Evolutionary conservation across 2,329 filamentous ascomycete genomes (phyloP).

Genomic region (Ambrosiella beaveri): DNA sequence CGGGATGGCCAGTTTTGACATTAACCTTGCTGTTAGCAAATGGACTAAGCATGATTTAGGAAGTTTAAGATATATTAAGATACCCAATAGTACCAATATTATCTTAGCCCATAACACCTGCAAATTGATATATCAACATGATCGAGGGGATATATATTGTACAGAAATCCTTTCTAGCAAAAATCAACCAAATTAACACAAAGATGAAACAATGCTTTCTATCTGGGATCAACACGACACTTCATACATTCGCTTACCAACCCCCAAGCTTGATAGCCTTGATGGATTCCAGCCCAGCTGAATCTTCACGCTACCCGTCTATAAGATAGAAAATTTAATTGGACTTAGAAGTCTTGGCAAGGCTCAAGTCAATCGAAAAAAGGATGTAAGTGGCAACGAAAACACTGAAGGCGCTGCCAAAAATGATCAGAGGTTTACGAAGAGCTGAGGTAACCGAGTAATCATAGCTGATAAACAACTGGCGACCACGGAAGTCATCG

Average conservation of each 20-base stretch:
- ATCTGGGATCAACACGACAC: background rate
- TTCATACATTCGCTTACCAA: background rate
- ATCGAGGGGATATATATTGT: background rate
- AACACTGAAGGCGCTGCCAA: slow-evolving; percentile 52
- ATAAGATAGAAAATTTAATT: background rate
- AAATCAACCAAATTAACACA: background rate
- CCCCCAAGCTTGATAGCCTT: background rate
- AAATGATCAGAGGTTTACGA: slow-evolving; percentile 74
- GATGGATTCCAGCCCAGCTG: background rate
- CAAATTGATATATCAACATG: background rate
- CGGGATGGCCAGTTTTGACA: background rate
- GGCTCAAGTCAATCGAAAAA: slow-evolving; percentile 65
- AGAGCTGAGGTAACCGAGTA: slow-evolving; percentile 57
- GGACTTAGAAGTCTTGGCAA: slow-evolving; percentile 23
- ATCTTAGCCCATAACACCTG: background rate
- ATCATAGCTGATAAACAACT: slow-evolving; percentile 76
- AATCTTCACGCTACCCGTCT: background rate
- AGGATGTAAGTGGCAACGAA: slow-evolving; percentile 61
- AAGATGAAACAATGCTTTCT: slow-evolving; percentile 2
- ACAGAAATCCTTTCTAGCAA: background rate
- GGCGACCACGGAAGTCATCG: slow-evolving; percentile 72
- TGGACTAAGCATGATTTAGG: background rate
- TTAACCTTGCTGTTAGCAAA: background rate
- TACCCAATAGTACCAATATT: background rate
- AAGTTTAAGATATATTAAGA: too few species aligned